Base-by-base conservation (phyloP, 768 basidiomycete genomes). In the Collybiopsis luxurians region DNA sequence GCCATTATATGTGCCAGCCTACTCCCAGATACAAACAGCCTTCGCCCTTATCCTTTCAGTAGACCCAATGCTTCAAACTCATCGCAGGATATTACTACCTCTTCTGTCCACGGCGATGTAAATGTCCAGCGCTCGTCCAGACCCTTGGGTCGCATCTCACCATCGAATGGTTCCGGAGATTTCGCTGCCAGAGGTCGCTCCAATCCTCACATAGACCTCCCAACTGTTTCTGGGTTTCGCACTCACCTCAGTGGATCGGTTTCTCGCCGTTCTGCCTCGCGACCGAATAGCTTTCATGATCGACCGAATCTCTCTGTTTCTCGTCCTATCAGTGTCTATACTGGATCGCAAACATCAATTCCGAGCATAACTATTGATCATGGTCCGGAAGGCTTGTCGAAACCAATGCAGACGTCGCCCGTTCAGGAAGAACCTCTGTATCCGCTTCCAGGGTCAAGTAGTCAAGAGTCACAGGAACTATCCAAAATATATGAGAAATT, bases 201-300 rank as follows among this genome's bases (percentile, higher is more conserved):
- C 9, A 51, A 51, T 39, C 50, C 50, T 51, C 50, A 39, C 24
- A 51, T 51, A 23, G 34, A 51, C 26, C 31, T 51, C 10, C 50
- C 50, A 2, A 21, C 34, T 13, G 34, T 39, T 21, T 51, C 36
- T n/a, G 50, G 50, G 17, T 17, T n/a, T 5, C 48, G 31, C n/a
- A n/a, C 5, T 15, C 28, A 21, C 27, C 17, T 49, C 19, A 34
- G 30, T 34, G 30, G 48, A 17, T 49, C 48, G 21, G 19, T 17
- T 34, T 23, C 48, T 3, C 48, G 31, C 11, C 17, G 28, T 3
- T 49, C 48, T 21, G 31, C 13, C 5, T 51, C 50, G 1, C 50
- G 50, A 51, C 50, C 50, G 15, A 51, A 39, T n/a, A 51, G 50
- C 24, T 39, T 39, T 34, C 34, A 38, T 27, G 36, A 31, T 36